Percentiles rank a stretch among this genome's conserved stretches.
Evolutionary conservation across 1,139 yeast species (phyloP).

Genomic region (Suhomyces yuchorum): DNA sequence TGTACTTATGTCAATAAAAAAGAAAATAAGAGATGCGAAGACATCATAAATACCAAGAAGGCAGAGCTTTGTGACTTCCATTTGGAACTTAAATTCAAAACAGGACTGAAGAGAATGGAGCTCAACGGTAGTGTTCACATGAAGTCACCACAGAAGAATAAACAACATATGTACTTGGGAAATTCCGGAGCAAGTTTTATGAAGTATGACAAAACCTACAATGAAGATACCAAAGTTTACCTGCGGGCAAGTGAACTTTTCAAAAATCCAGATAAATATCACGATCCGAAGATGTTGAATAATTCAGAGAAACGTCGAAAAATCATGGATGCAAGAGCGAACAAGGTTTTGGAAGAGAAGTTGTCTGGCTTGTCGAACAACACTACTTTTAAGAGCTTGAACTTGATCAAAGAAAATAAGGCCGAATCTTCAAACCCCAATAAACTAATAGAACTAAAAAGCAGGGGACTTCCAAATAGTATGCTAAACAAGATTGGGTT

Average conservation of each 20-base stretch:
- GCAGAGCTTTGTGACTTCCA: constrained; percentile 72
- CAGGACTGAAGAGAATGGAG: constrained; percentile 68
- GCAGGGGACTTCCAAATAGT: constrained; percentile 36
- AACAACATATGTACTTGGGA: constrained; percentile 27
- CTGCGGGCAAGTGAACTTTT: constrained; percentile 29
- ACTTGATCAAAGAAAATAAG: constrained; percentile 22
- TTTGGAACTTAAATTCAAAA: constrained; percentile 57
- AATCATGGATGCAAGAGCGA: constrained; percentile 36
- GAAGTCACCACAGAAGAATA: constrained; percentile 35
- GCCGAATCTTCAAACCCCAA: constrained; percentile 24
- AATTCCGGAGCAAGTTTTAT: constrained; percentile 11
- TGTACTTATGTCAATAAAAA: constrained; percentile 53
- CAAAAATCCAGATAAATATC: constrained; percentile 42
- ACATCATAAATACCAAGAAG: constrained; percentile 57
- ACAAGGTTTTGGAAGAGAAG: constrained; percentile 36
- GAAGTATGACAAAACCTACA: constrained; percentile 19
- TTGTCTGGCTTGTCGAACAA: constrained; percentile 21
- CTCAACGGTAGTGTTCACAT: constrained; percentile 61
- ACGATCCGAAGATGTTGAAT: constrained; percentile 48
- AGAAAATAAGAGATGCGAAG: constrained; percentile 54
- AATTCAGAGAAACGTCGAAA: constrained; percentile 37
- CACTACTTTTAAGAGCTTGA: constrained; percentile 20
- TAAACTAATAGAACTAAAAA: constrained; percentile 19
- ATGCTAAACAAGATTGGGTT: constrained; percentile 49
- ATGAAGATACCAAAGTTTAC: constrained; percentile 31